Conservation (phyloP, 257 asterid species). For the Solanum neorickii region DNA sequence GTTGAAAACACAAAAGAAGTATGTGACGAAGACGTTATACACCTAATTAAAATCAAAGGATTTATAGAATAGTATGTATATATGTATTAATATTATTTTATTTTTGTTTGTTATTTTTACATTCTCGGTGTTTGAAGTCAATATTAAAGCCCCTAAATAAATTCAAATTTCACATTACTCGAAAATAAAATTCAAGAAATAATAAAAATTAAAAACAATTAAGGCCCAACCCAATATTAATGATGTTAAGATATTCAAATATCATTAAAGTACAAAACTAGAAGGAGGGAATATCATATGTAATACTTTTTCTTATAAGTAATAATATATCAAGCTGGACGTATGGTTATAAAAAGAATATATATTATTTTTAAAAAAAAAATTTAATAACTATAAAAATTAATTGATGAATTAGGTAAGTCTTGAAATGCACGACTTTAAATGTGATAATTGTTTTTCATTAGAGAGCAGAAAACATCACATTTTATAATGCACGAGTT, state of each 20-base stretch:
- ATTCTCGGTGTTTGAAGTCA: fast-evolving
- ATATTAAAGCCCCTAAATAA: fast-evolving
- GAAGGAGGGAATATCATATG: too few relatives aligned
- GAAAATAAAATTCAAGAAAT: too few relatives aligned
- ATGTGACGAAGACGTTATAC: background rate
- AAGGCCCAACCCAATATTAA: too few relatives aligned
- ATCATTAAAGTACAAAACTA: too few relatives aligned
- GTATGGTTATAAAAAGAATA: background rate
- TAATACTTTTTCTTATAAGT: too few relatives aligned
- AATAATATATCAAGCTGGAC: background rate
- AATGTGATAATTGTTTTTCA: background rate
- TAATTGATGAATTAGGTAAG: background rate
- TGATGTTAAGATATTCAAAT: too few relatives aligned
- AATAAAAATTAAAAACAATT: too few relatives aligned
- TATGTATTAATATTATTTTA: too few relatives aligned
- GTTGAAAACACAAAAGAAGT: background rate
- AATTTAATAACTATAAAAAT: too few relatives aligned
- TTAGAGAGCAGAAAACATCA: too few relatives aligned
- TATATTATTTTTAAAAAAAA: too few relatives aligned
- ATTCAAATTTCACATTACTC: fast-evolving
- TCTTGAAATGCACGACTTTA: background rate
- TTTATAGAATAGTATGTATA: background rate
- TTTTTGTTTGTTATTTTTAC: too few relatives aligned
- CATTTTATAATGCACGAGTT: background rate
- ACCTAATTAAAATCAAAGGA: background rate